A percentile compares a stretch with the other conserved stretches of the same genome.
Conservation (phyloP, 2,329 filamentous ascomycete genomes). For the Trichoderma sp. region DNA sequence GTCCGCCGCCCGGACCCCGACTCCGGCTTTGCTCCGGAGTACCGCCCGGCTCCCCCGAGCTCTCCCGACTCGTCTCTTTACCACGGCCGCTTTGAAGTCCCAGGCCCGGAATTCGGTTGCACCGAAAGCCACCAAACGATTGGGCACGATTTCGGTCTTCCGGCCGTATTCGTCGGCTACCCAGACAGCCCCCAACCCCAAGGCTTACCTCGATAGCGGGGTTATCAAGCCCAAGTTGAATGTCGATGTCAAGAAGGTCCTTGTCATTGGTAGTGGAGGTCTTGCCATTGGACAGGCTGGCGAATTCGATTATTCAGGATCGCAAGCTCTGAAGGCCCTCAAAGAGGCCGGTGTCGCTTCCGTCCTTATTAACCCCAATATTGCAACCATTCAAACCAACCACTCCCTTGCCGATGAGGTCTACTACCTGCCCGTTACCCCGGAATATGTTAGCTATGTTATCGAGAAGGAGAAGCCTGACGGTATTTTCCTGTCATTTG, state of each 20-base stretch:
- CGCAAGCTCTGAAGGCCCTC: conserved; percentile 93
- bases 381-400: conserved; percentile 96
- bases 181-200: conserved; percentile 75
- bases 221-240: conserved; percentile 76
- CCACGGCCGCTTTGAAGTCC: conserved; percentile 39
- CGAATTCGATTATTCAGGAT: conserved; percentile 98
- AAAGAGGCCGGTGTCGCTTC: conserved; percentile 93
- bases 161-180: conserved; percentile 46
- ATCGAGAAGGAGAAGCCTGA: conserved; percentile 96
- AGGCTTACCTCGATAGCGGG: conserved; percentile 87
- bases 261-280: conserved; percentile 94
- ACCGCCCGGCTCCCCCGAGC: conserved; percentile 51
- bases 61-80: conserved; percentile 48
- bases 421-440: conserved; percentile 96
- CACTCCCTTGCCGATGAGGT: conserved; percentile 95
- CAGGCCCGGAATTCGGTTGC: conserved; percentile 38
- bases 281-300: conserved; percentile 96
- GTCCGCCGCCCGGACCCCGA: conserved; percentile 57
- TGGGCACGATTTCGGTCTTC: conserved; percentile 49
- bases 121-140: conserved; percentile 43
- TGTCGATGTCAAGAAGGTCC: conserved; percentile 92
- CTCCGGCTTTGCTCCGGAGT: conserved; percentile 59
- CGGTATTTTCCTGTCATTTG: conserved; percentile 96
- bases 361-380: conserved; percentile 96
- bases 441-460: conserved; percentile 96